Conservation (phyloP, 2,329 filamentous ascomycete species). For the Pseudocercospora ulei region DNA sequence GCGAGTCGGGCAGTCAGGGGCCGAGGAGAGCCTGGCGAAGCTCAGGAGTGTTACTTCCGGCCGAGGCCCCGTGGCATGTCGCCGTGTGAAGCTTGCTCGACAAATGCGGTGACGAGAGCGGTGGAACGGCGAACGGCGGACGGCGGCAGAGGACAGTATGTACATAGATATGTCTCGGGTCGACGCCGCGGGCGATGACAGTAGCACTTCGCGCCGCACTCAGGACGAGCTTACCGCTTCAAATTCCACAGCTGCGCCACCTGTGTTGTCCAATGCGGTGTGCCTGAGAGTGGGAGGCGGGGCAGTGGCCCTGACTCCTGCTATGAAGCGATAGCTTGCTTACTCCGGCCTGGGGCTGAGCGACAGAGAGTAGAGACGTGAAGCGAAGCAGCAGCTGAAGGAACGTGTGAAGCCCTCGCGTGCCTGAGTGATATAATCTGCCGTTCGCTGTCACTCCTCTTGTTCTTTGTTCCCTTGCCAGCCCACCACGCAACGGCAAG, state of each 20-base stretch:
- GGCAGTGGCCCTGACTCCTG: not conserved
- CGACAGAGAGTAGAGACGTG: not conserved
- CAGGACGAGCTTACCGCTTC: not conserved
- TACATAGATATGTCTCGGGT: too few species aligned
- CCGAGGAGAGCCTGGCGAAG: too few species aligned
- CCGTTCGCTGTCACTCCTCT: not conserved
- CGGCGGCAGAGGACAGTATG: not conserved
- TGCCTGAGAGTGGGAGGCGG: not conserved
- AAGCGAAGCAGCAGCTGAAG: slow-evolving; percentile 1
- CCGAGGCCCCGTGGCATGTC: slow-evolving; percentile 2
- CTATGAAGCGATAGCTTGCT: too few species aligned
- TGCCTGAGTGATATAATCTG: slow-evolving; percentile 5
- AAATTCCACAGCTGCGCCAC: not conserved
- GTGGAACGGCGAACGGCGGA: too few species aligned
- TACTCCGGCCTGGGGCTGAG: slow-evolving; percentile 5
- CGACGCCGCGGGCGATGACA: too few species aligned
- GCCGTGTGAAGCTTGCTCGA: slow-evolving; percentile 1
- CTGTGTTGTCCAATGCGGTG: not conserved
- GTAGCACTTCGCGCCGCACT: too few species aligned
- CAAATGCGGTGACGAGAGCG: too few species aligned
- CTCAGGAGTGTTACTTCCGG: slow-evolving; percentile 1
- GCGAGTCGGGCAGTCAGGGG: slow-evolving; percentile 6
- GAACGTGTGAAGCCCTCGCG: not conserved
- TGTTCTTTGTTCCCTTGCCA: not conserved
- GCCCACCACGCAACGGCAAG: too few species aligned